These are phyloP conservation scores for Candida anglica DNA, from an alignment of 805 yeast genomes.

Conservation along the genomic window DNA sequence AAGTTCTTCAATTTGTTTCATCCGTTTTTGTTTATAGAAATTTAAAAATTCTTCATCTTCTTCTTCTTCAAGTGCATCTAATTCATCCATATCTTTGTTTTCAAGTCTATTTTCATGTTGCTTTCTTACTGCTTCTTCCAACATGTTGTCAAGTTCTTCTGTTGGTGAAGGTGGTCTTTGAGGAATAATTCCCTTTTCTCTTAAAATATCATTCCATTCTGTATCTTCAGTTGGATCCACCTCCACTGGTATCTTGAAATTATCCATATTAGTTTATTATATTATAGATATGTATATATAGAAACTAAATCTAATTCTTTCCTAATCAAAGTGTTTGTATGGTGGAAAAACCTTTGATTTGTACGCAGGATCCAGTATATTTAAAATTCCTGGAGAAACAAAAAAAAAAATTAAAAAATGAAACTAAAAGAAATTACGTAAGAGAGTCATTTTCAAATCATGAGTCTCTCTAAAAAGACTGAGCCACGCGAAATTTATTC, in stretches of 20 bases:
- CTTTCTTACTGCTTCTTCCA: slow-evolving; percentile 72
- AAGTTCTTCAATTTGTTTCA: slow-evolving; percentile 66
- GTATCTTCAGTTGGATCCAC: slow-evolving; percentile 96
- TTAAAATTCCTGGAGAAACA: too few relatives aligned
- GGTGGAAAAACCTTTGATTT: too few relatives aligned
- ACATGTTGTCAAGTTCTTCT: slow-evolving; percentile 78
- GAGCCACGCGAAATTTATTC: too few relatives aligned
- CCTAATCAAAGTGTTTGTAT: too few relatives aligned
- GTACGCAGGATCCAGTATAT: too few relatives aligned
- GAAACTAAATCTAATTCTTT: too few relatives aligned
- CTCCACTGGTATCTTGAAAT: slow-evolving; percentile 71
- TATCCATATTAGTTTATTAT: slow-evolving; percentile 13
- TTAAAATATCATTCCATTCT: slow-evolving; percentile 95
- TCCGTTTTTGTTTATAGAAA: slow-evolving; percentile 69
- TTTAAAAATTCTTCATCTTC: slow-evolving; percentile 90
- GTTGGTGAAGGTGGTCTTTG: slow-evolving; percentile 88
- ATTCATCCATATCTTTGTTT: slow-evolving; percentile 69
- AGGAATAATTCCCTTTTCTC: slow-evolving; percentile 90
- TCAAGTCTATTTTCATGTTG: slow-evolving; percentile 86
- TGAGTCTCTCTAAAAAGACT: too few relatives aligned
- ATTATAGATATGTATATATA: neutral
- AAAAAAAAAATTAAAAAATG: too few relatives aligned
- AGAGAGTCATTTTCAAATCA: too few relatives aligned
- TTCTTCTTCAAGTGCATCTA: slow-evolving; percentile 85
- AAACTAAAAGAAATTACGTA: too few relatives aligned